Evolutionary conservation across 306 rosid species (phyloP), one percentile per base, ranked within the genome.

Genomic region (Hippophae rhamnoides): DNA sequence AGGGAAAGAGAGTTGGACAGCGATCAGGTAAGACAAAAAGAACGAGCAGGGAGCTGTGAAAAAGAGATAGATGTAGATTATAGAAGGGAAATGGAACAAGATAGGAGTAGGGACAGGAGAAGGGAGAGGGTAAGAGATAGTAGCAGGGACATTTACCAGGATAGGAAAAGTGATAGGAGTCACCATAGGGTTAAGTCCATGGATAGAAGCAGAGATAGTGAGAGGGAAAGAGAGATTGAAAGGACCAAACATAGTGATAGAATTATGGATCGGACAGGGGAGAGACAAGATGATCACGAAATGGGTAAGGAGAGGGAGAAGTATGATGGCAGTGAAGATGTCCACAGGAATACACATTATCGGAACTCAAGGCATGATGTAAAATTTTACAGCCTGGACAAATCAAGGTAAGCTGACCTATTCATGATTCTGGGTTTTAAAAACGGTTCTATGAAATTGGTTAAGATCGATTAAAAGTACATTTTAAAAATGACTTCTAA

Each of bases 361-460:
- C 78, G 76, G 72, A 69, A 62, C 68, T 77, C 81, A 23, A 84
- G 84, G 58, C 78, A 62, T 53, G 86, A 83, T 58, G 84, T 75
- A 54, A 75, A 68, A 44, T 82, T 72, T 47, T 57, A 76, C 69
- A 63, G 52, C 47, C 69, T 47, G 59, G 77, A 78, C 47, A 66
- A 78, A 66, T 69, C 56, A 60, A 69, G 71, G 61, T 73, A 65
- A 46, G 47, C 58, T 69, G 81, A 71, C 53, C 43, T 53, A 11
- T 71, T 9, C 46, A 72, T 63, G 59, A 65, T 12, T 65, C 63
- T 64, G 63, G 68, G 58, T 61, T 68, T 69, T 12, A 75, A 59
- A 72, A 70, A 38, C 43, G 61, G 57, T 54, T 62, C 81, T 43
- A 51, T 56, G 46, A 65, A 65, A 63, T 73, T 60, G 70, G 54